Percentiles rank a stretch among this genome's conserved stretches.
phyloP scores from a whole-genome alignment of 2,329 filamentous ascomycete genomes.

The Fusarium algeriense region DNA sequence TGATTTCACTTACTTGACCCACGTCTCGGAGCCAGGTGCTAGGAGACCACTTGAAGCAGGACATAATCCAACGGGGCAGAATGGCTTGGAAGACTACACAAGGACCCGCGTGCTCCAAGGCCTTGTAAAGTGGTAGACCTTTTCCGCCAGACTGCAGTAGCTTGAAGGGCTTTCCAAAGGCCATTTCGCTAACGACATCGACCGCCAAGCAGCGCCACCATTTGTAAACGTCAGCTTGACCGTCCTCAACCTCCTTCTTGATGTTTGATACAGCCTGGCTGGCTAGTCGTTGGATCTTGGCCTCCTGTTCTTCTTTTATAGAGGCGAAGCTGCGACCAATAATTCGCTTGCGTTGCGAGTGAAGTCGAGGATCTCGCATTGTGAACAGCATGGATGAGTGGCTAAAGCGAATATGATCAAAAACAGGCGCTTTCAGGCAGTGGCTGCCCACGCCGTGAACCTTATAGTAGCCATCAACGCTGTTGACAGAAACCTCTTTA shows the following conservation, averaged over 20 bases:
- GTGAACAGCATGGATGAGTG: constrained; percentile 14
- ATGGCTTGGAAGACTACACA: constrained; percentile 9
- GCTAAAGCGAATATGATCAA: constrained; percentile 15
- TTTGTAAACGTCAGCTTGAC: constrained; percentile 10
- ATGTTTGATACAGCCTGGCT: background rate
- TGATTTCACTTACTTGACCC: background rate
- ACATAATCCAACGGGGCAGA: background rate
- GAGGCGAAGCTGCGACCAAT: background rate
- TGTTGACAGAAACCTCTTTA: constrained; percentile 2
- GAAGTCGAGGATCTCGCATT: constrained; percentile 10
- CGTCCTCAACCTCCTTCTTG: background rate
- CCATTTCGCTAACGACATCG: constrained; percentile 14
- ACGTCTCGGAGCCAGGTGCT: constrained; percentile 3
- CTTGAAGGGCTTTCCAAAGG: constrained; percentile 5
- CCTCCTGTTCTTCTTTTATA: constrained; percentile 1
- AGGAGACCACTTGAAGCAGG: constrained; percentile 3
- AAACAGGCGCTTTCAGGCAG: constrained; percentile 12
- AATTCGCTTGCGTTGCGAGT: constrained; percentile 3
- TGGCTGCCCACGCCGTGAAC: constrained; percentile 12
- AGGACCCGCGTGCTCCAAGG: background rate
- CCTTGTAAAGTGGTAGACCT: background rate
- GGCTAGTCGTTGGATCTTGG: background rate
- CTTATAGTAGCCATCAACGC: constrained; percentile 20
- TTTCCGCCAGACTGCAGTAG: background rate
- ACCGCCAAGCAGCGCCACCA: constrained; percentile 23